Conservation (phyloP, 164 flowering plant genomes). For the Vitis rotundifolia region DNA sequence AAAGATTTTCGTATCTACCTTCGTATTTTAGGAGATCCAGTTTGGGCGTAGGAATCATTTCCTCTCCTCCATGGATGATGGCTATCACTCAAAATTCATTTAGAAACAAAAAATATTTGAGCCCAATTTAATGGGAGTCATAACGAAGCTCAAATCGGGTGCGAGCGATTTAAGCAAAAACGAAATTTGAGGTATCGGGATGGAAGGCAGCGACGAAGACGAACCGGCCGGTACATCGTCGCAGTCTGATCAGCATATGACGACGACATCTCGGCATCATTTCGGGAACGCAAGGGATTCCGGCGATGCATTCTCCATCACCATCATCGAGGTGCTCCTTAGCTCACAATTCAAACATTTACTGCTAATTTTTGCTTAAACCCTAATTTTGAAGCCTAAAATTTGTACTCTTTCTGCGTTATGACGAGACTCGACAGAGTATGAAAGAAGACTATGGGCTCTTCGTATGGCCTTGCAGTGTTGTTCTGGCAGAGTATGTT, state of each 20-base stretch:
- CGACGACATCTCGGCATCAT: slow-evolving; percentile 36
- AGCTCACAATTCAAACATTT: background rate
- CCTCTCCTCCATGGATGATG: too few species aligned
- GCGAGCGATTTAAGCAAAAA: too few species aligned
- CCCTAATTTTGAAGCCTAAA: background rate
- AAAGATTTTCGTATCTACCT: too few species aligned
- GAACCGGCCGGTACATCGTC: background rate
- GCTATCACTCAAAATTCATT: too few species aligned
- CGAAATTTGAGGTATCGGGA: too few species aligned
- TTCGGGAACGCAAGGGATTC: slow-evolving; percentile 28
- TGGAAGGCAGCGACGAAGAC: slow-evolving; percentile 7
- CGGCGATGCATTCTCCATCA: slow-evolving; percentile 33
- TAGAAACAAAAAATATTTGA: too few species aligned
- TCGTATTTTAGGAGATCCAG: too few species aligned
- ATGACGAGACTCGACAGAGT: slow-evolving; percentile 36
- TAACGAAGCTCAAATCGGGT: too few species aligned
- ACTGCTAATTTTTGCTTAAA: background rate
- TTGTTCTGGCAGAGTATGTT: slow-evolving; percentile 85
- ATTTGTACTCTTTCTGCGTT: background rate
- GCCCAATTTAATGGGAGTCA: too few species aligned
- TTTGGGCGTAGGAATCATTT: too few species aligned
- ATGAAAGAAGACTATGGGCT: slow-evolving; percentile 91
- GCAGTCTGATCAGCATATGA: slow-evolving; percentile 26
- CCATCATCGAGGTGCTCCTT: slow-evolving; percentile 40
- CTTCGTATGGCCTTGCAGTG: slow-evolving; percentile 95